Evolutionary conservation across 2,329 filamentous ascomycete species (phyloP).

Genomic region (Ophiosphaerella narmari): DNA sequence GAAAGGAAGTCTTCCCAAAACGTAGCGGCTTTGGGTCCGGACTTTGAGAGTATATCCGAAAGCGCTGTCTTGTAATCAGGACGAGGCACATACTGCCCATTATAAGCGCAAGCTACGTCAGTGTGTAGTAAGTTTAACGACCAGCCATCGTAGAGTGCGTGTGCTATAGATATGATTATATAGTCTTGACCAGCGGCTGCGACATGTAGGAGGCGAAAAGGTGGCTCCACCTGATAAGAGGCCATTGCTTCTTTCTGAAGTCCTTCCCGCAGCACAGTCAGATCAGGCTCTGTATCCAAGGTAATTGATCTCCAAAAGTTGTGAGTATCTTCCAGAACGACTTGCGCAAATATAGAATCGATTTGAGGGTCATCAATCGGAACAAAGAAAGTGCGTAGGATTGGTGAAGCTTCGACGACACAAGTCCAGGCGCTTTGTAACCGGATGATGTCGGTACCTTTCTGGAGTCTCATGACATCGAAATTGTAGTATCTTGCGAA

Average conservation of each 20-base stretch:
- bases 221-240: slow-evolving; percentile 17
- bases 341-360: slow-evolving; percentile 60
- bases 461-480: slow-evolving; percentile 68
- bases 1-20: slow-evolving; percentile 77
- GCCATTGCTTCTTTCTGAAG: slow-evolving; percentile 42
- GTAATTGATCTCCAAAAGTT: slow-evolving; percentile 44
- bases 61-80: slow-evolving; percentile 61
- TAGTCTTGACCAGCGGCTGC: slow-evolving; percentile 43
- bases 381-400: slow-evolving; percentile 76
- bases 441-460: slow-evolving; percentile 58
- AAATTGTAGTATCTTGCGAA: slow-evolving; percentile 85
- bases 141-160: slow-evolving; percentile 89
- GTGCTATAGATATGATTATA: slow-evolving; percentile 73
- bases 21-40: slow-evolving; percentile 53
- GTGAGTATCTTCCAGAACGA: slow-evolving; percentile 48
- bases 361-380: slow-evolving; percentile 66
- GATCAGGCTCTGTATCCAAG: slow-evolving; percentile 24
- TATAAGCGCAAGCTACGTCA: slow-evolving; percentile 71
- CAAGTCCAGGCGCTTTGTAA: slow-evolving; percentile 66
- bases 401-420: slow-evolving; percentile 66
- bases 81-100: slow-evolving; percentile 48
- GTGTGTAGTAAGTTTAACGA: slow-evolving; percentile 75
- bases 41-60: slow-evolving; percentile 56
- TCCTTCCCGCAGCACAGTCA: slow-evolving; percentile 36
- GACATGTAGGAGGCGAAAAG: slow-evolving; percentile 46